These are phyloP conservation scores for Tricholoma matsutake DNA, from an alignment of 768 basidiomycete species.

Conservation along the genomic window DNA sequence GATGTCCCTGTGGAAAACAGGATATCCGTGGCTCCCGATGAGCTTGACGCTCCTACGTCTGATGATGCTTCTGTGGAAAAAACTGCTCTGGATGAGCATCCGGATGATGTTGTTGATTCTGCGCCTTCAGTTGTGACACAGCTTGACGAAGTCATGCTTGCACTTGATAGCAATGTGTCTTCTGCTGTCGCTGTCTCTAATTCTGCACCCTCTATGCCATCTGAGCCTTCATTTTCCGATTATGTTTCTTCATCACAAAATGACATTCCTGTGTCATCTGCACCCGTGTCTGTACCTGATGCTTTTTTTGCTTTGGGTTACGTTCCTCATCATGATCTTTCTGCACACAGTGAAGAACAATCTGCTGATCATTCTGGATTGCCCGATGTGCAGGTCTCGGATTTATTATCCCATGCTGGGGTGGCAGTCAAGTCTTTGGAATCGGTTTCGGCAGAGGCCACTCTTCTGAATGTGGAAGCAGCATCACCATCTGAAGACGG, in stretches of 20 bases:
- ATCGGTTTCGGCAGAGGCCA: slow-evolving; percentile 48
- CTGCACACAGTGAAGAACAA: slow-evolving; percentile 41
- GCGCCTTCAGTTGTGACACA: not conserved
- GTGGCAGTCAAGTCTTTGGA: slow-evolving; percentile 33
- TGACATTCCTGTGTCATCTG: slow-evolving; percentile 25
- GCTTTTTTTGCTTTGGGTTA: slow-evolving; percentile 32
- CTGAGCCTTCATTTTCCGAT: slow-evolving; percentile 25
- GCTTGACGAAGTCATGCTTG: not conserved
- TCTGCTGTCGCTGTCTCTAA: slow-evolving; percentile 10
- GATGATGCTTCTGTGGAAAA: slow-evolving; percentile 15
- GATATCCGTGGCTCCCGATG: slow-evolving; percentile 18
- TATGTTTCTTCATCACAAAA: slow-evolving; percentile 31
- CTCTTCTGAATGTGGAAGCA: slow-evolving; percentile 37
- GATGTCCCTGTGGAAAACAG: slow-evolving; percentile 5
- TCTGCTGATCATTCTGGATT: slow-evolving; percentile 46
- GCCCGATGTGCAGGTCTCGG: slow-evolving; percentile 42
- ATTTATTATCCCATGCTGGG: slow-evolving; percentile 7
- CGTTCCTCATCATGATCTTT: slow-evolving; percentile 36
- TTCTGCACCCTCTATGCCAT: slow-evolving; percentile 5
- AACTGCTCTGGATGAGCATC: slow-evolving; percentile 9
- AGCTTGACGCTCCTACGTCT: slow-evolving; percentile 19
- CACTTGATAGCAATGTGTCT: slow-evolving; percentile 11
- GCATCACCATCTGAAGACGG: slow-evolving; percentile 22
- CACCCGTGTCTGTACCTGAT: slow-evolving; percentile 51
- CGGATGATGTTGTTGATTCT: slow-evolving; percentile 10